Evolutionary conservation across 805 yeast genomes (phyloP).

Genomic region (Kuraishia piskuri): DNA sequence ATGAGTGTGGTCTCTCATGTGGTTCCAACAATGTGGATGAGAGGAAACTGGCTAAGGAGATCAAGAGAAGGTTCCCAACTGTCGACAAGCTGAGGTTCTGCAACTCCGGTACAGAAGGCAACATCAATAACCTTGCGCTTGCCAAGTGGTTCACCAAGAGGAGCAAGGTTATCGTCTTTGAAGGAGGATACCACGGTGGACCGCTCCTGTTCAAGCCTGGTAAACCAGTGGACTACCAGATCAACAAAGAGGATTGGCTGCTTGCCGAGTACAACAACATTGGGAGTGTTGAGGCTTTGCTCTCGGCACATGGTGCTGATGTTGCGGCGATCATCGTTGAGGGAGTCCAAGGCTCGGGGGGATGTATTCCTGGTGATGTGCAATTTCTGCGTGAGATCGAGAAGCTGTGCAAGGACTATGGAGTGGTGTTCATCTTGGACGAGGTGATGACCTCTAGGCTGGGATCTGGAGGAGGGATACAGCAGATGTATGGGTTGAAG

Average conservation of each 20-base stretch:
- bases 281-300: conserved; percentile 1
- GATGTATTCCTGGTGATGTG: conserved; percentile 5
- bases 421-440: conserved; percentile 8
- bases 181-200: conserved; percentile 10
- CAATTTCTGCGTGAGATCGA: conserved; percentile 6
- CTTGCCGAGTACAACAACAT: conserved; percentile 5
- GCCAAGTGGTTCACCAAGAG: conserved; percentile 8
- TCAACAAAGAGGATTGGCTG: conserved; percentile 4
- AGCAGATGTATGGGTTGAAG: conserved; percentile 1
- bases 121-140: conserved; percentile 7
- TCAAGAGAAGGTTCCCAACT: conserved; percentile 5
- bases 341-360: conserved; percentile 11
- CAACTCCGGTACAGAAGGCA: conserved; percentile 11
- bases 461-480: conserved; percentile 8
- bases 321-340: conserved; percentile 10
- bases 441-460: conserved; percentile 11
- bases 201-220: conserved; percentile 5
- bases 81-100: conserved; percentile 8
- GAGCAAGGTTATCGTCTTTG: conserved; percentile 6
- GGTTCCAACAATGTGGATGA: conserved; percentile 7
- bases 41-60: conserved; percentile 4
- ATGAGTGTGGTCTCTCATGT: conserved; percentile 5
- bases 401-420: conserved; percentile 4
- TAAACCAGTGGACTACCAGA: conserved; percentile 1
- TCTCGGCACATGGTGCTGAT: background rate